Percentiles rank a stretch among this genome's conserved stretches.
Conservation (phyloP, 345 rosid genomes). For the Eucalyptus polyanthemos region DNA sequence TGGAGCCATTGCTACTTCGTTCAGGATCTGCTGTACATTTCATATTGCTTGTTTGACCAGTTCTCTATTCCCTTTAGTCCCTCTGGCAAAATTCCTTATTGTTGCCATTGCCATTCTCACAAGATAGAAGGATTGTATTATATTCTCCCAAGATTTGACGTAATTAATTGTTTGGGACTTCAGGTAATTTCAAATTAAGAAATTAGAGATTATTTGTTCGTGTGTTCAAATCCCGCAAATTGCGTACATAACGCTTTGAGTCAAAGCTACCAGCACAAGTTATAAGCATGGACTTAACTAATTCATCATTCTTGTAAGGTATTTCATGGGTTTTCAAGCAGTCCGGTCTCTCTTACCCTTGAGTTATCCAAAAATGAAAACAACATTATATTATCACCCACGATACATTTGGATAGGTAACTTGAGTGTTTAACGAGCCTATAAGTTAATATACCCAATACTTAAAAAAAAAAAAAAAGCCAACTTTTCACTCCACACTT, state of each 20-base stretch:
- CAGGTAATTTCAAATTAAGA: not conserved
- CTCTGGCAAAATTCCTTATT: not conserved
- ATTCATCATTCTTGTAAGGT: not conserved
- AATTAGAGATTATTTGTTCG: not conserved
- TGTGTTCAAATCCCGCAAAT: not conserved
- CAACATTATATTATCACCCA: not conserved
- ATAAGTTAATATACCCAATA: not conserved
- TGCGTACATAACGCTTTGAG: not conserved
- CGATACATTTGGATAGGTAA: not conserved
- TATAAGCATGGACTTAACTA: not conserved
- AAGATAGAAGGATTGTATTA: not conserved
- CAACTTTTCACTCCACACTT: not conserved
- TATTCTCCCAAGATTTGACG: not conserved
- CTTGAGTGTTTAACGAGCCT: not conserved
- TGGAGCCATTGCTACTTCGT: not conserved
- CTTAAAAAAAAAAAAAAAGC: not conserved
- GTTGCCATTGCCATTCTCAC: not conserved
- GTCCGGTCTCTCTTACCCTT: not conserved
- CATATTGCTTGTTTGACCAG: not conserved
- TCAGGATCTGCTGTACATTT: not conserved
- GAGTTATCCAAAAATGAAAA: not conserved
- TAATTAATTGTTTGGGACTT: not conserved
- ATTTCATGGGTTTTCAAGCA: not conserved
- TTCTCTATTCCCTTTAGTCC: not conserved
- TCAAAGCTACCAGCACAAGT: not conserved